Percentiles rank a stretch among this genome's conserved stretches.
phyloP scores from a whole-genome alignment of 2,329 filamentous ascomycete species.

The Pseudopithomyces chartarum region DNA sequence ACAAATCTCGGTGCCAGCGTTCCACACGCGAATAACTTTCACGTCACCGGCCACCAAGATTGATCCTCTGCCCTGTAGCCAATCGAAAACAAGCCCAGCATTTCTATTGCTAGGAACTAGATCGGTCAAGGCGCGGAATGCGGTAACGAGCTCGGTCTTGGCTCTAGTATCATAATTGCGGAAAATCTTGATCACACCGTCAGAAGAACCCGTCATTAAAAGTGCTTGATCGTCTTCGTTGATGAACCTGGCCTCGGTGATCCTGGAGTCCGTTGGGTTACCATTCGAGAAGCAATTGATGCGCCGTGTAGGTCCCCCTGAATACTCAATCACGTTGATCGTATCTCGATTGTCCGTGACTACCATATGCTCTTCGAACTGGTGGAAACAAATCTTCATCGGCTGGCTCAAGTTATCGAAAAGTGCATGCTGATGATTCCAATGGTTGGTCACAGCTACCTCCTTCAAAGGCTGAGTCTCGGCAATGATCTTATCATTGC shows the following conservation, averaged over 20 bases:
- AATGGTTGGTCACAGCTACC: conserved; percentile 80
- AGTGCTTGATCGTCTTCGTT: conserved; percentile 98
- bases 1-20: conserved; percentile 90
- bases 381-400: conserved; percentile 92
- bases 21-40: conserved; percentile 94
- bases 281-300: conserved; percentile 90
- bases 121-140: conserved; percentile 90
- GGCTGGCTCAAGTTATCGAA: conserved; percentile 91
- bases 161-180: conserved; percentile 82
- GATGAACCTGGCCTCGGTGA: conserved; percentile 95
- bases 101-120: conserved; percentile 93
- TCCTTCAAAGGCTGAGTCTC: conserved; percentile 95
- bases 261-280: conserved; percentile 87
- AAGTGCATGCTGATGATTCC: conserved; percentile 82
- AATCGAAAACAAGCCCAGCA: conserved; percentile 95
- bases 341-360: conserved; percentile 93
- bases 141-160: conserved; percentile 81
- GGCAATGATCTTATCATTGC: conserved; percentile 89
- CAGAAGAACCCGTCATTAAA: conserved; percentile 91
- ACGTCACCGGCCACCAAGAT: conserved; percentile 96
- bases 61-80: conserved; percentile 96
- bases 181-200: conserved; percentile 92
- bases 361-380: conserved; percentile 94
- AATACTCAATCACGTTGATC: conserved; percentile 83
- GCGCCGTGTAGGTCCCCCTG: conserved; percentile 60